Evolutionary conservation across 148 eudicot species (phyloP).

Genomic region (Fagopyrum homotropicum): DNA sequence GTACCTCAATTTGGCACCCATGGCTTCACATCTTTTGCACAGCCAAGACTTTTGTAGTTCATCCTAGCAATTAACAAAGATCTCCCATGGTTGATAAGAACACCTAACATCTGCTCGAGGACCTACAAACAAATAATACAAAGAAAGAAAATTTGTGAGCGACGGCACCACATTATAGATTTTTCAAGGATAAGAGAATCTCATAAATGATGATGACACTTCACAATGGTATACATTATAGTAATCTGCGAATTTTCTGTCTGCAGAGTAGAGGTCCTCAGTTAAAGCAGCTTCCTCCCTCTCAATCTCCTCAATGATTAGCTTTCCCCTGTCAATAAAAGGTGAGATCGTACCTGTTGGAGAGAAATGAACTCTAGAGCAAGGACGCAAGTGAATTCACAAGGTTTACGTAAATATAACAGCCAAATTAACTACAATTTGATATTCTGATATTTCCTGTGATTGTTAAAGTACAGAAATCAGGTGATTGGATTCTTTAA

Average conservation of each 20-base stretch:
- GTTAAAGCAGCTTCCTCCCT: conserved; percentile 73
- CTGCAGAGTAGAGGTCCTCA: conserved; percentile 82
- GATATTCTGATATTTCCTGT: no score
- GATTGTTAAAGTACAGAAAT: no score
- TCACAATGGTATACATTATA: conserved; percentile 44
- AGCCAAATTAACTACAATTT: no score
- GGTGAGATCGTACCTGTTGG: no score
- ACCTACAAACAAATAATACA: conserved; percentile 37
- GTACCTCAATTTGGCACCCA: conserved; percentile 91
- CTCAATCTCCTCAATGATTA: conserved; percentile 80
- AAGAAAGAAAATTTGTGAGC: neutral
- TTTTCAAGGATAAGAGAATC: neutral
- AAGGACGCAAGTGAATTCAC: no score
- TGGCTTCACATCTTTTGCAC: conserved; percentile 91
- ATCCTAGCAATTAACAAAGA: conserved; percentile 40
- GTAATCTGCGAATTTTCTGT: conserved; percentile 84
- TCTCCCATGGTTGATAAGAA: conserved; percentile 42
- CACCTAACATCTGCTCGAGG: conserved; percentile 87
- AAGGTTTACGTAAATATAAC: no score
- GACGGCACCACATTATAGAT: neutral
- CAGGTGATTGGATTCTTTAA: no score
- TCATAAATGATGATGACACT: neutral
- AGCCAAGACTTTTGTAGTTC: conserved; percentile 88
- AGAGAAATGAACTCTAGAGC: no score
- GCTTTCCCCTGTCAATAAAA: conserved; percentile 48